phyloP scores from a whole-genome alignment of 805 yeast species.

The Yamadazyma akitaensis region DNA sequence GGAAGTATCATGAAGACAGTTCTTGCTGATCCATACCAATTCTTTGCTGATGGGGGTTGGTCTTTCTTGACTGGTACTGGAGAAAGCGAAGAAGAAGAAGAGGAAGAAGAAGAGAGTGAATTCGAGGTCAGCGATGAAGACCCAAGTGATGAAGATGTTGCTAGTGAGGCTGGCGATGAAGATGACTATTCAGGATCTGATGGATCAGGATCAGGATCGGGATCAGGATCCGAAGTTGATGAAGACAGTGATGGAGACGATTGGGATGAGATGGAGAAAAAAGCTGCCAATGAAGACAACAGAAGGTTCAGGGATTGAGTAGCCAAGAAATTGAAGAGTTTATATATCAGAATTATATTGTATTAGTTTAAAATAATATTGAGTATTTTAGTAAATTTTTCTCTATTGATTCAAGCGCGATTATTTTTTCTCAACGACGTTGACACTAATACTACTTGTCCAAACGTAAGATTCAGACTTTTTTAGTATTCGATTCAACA shows the following conservation, averaged over 20 bases:
- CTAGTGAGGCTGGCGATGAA: slow-evolving; percentile 47
- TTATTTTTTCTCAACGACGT: background rate
- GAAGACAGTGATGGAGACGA: slow-evolving; percentile 44
- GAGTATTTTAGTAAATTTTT: background rate
- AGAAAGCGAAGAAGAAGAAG: slow-evolving; percentile 63
- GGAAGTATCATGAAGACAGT: slow-evolving; percentile 91
- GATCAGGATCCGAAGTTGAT: slow-evolving; percentile 26
- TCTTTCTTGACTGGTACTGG: slow-evolving; percentile 85
- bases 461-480: background rate
- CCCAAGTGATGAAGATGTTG: slow-evolving; percentile 60
- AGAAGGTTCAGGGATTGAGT: slow-evolving; percentile 23
- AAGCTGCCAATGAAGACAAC: slow-evolving; percentile 50
- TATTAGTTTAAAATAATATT: background rate
- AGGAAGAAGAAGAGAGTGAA: slow-evolving; percentile 67
- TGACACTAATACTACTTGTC: background rate
- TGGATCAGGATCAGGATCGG: slow-evolving; percentile 32
- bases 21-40: slow-evolving; percentile 87
- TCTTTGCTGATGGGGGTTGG: slow-evolving; percentile 96
- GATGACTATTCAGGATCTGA: slow-evolving; percentile 34
- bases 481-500: background rate
- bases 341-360: background rate
- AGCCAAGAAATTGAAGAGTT: background rate
- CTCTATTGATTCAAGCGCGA: background rate
- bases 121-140: slow-evolving; percentile 63
- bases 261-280: slow-evolving; percentile 61